A percentile compares a stretch with the other conserved stretches of the same genome.
These are phyloP conservation scores for Hirschfeldia incana DNA, from an alignment of 345 rosid genomes.

Conservation along the genomic window DNA sequence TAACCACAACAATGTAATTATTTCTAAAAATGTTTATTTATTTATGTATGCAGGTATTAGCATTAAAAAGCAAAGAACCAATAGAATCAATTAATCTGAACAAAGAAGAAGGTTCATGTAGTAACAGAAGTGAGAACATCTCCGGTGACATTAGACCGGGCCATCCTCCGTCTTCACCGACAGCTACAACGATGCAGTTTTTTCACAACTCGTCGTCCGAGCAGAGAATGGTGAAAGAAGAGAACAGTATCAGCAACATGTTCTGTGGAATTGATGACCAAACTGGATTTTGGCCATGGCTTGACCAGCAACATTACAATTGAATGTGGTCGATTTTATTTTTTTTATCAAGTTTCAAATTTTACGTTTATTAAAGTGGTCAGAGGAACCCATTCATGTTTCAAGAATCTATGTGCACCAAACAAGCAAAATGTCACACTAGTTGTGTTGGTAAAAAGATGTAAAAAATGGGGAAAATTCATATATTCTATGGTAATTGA, in stretches of 20 bases:
- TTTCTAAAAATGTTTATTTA: too few species aligned
- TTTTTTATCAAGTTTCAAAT: background rate
- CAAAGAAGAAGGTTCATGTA: conserved; percentile 87
- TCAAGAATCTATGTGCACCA: conserved; percentile 27
- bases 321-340: conserved; percentile 26
- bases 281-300: conserved; percentile 93
- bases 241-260: conserved; percentile 73
- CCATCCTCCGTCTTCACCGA: conserved; percentile 16
- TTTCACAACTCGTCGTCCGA: conserved; percentile 54
- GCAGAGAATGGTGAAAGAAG: conserved; percentile 75
- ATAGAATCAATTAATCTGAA: conserved; percentile 81
- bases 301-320: conserved; percentile 77
- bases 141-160: conserved; percentile 64
- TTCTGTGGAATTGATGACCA: conserved; percentile 87
- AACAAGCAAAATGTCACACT: conserved; percentile 12
- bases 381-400: conserved; percentile 21
- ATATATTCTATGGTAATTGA: background rate
- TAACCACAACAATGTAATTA: too few species aligned
- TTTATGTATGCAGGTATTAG: conserved; percentile 21
- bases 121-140: conserved; percentile 85
- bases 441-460: background rate
- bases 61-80: conserved; percentile 77
- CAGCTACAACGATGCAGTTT: conserved; percentile 48
- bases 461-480: background rate
- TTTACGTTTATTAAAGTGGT: background rate